phyloP scores from a whole-genome alignment of 1,139 yeast species.

The Pichiaceae sp. region DNA sequence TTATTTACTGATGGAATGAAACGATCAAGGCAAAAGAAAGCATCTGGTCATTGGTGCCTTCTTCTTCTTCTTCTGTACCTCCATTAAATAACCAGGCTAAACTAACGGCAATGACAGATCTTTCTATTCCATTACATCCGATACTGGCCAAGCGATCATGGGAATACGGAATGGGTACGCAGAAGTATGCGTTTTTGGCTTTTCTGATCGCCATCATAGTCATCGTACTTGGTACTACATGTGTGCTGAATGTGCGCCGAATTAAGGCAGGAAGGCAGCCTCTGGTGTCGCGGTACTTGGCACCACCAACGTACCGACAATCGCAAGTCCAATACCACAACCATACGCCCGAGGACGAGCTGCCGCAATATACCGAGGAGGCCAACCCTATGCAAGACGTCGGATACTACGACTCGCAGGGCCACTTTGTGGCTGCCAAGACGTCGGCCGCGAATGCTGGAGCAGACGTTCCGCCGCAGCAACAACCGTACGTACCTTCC shows the following conservation, averaged over 20 bases:
- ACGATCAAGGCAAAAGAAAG: too few relatives aligned
- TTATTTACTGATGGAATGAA: too few relatives aligned
- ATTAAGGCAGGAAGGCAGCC: constrained; percentile 58
- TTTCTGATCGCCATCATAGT: constrained; percentile 40
- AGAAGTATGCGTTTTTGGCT: constrained; percentile 53
- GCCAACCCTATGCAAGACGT: constrained; percentile 59
- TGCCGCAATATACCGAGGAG: constrained; percentile 60
- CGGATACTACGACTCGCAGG: constrained; percentile 71
- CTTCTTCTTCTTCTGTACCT: too few relatives aligned
- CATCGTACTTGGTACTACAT: constrained; percentile 40
- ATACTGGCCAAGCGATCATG: constrained; percentile 5
- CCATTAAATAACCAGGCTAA: too few relatives aligned
- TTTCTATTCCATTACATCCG: too few relatives aligned
- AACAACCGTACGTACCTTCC: too few relatives aligned
- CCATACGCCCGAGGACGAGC: constrained; percentile 31
- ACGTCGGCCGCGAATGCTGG: too few relatives aligned
- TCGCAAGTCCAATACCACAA: constrained; percentile 51
- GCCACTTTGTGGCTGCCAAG: constrained; percentile 39
- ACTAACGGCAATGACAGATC: too few relatives aligned
- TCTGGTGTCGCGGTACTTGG: constrained; percentile 77
- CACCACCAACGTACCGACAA: constrained; percentile 81
- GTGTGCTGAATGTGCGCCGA: constrained; percentile 55
- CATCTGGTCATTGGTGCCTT: too few relatives aligned
- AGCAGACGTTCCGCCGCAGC: too few relatives aligned
- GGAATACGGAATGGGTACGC: constrained; percentile 14